Base-by-base conservation (phyloP, 768 basidiomycete genomes). In the Tricholoma flavovirens region DNA sequence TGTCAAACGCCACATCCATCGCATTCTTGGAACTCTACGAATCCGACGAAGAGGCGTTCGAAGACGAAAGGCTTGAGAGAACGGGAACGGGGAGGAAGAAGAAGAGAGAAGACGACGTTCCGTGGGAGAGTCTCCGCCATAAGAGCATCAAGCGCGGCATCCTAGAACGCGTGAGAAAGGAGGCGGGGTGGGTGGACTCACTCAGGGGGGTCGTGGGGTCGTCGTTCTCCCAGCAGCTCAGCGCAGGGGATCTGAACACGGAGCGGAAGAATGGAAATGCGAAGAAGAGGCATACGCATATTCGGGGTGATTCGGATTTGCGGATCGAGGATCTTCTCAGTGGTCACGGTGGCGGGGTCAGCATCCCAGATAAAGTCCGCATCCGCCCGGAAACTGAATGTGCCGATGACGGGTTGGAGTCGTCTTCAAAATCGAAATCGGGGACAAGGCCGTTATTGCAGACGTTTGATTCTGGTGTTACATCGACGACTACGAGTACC, bases 111-210 rank as follows among this genome's bases (percentile, higher is more conserved):
- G 58, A 64, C 26, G 49, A 57, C 22, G 55, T 68, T 6, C 77
- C 77, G 0, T 79, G 77, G 69, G 80, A 78, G 55, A 69, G 73
- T 29, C 66, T 79, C 17, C 72, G 77, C 6, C 77, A 79, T 59
- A 78, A 75, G 62, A 79, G 77, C 59, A 81, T 82, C 62, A 75
- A 79, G 50, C 77, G 80, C 8, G 77, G 73, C 9, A 77, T 83
- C 32, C 63, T 82, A 46, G 77, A 76, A 55, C 64, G 73, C 29
- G 72, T 74, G n/a, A 60, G 71, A 67, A 59, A 68, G 60, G 73
- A 71, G 60, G 69, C 66, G 15, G 62, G 62, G 19, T 69, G 67
- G 61, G 67, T 70, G 52, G 66, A 73, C 48, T 71, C 67, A 5
- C 66, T 71, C 4, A 63, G 72, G 33, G 64, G 66, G 14, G 59